phyloP scores from a whole-genome alignment of 805 yeast species.

The Wickerhamomyces canadensis region DNA sequence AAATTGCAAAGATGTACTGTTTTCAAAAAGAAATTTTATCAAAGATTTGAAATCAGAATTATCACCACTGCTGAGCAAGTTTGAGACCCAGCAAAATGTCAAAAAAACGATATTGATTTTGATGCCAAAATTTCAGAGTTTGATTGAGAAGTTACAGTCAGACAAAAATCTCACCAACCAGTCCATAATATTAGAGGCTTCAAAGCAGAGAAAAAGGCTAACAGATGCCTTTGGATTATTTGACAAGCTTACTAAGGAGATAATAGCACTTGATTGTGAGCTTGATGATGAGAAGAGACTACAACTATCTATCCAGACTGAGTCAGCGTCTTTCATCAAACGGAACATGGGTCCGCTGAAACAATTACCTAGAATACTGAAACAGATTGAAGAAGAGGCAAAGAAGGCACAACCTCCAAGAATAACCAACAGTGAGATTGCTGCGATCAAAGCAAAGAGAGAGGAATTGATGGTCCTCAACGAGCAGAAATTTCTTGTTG shows the following conservation, averaged over 20 bases:
- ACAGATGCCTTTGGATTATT: slow-evolving; percentile 45
- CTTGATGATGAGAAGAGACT: slow-evolving; percentile 40
- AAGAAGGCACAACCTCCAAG: slow-evolving; percentile 15
- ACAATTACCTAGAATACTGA: slow-evolving; percentile 44
- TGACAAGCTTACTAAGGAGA: slow-evolving; percentile 43
- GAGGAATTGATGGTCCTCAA: slow-evolving; percentile 81
- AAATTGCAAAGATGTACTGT: slow-evolving; percentile 58
- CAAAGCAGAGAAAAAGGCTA: slow-evolving; percentile 37
- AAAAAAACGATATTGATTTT: slow-evolving; percentile 31
- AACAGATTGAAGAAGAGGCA: slow-evolving; percentile 16
- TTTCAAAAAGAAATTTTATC: slow-evolving; percentile 46
- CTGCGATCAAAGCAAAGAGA: slow-evolving; percentile 52
- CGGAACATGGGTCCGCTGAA: slow-evolving; percentile 61
- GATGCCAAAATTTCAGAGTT: slow-evolving; percentile 39
- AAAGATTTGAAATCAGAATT: slow-evolving; percentile 32
- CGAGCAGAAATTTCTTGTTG: slow-evolving; percentile 75
- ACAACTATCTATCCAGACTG: slow-evolving; percentile 50
- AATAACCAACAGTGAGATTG: slow-evolving; percentile 35
- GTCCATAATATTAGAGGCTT: slow-evolving; percentile 30
- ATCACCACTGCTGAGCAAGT: slow-evolving; percentile 34
- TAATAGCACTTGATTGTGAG: slow-evolving; percentile 29
- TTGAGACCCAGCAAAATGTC: slow-evolving; percentile 35
- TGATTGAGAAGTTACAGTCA: slow-evolving; percentile 29
- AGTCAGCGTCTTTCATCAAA: slow-evolving; percentile 58
- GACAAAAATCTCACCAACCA: slow-evolving; percentile 25